phyloP scores from a whole-genome alignment of 1,284 basidiomycete species.

The Golubevia sp. region DNA sequence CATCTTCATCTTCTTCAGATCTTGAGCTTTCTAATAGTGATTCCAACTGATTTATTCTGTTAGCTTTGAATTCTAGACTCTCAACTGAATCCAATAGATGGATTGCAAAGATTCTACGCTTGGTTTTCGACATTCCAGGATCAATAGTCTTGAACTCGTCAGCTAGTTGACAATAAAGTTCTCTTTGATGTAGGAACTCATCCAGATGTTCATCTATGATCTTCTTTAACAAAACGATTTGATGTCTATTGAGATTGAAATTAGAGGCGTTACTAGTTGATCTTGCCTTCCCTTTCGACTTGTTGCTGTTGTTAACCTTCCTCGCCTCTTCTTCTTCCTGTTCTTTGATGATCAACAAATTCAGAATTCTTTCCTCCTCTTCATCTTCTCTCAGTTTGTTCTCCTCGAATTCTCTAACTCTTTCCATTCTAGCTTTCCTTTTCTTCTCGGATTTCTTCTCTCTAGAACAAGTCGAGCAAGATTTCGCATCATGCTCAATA shows the following conservation, averaged over 20 bases:
- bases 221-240: conserved; percentile 17
- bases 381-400: too few species aligned
- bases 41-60: conserved; percentile 38
- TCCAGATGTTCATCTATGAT: conserved; percentile 39
- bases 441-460: too few species aligned
- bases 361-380: too few species aligned
- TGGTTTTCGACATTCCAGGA: conserved; percentile 33
- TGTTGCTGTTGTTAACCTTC: too few species aligned
- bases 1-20: not conserved
- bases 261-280: too few species aligned
- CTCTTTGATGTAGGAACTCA: conserved; percentile 49
- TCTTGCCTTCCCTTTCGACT: too few species aligned
- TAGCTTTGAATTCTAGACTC: conserved; percentile 43
- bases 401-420: too few species aligned
- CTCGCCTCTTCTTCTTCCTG: too few species aligned
- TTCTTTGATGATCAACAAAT: too few species aligned
- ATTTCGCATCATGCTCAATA: too few species aligned
- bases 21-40: not conserved
- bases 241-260: not conserved
- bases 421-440: too few species aligned
- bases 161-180: conserved; percentile 51
- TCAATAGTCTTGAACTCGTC: conserved; percentile 50
- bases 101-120: conserved; percentile 39
- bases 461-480: too few species aligned
- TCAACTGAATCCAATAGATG: conserved; percentile 55